Evolutionary conservation across 2,329 filamentous ascomycete species (phyloP).

Genomic region (Chaetothyriales sp.): DNA sequence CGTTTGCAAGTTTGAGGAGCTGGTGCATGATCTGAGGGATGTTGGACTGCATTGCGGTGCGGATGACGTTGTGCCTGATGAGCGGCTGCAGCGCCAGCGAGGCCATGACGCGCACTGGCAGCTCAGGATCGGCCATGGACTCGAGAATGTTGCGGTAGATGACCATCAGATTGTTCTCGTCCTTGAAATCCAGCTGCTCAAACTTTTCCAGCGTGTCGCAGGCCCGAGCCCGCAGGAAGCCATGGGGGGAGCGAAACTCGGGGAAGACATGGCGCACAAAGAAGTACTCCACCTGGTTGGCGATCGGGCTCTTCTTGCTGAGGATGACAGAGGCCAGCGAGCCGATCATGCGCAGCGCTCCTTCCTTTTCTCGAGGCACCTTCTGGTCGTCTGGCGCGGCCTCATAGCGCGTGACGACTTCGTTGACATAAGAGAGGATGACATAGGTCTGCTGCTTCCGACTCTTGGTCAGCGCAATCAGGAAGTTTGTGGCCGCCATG

Average conservation of each 20-base stretch:
- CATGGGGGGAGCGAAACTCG: slow-evolving; percentile 83
- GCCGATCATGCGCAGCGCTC: slow-evolving; percentile 90
- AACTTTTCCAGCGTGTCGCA: slow-evolving; percentile 98
- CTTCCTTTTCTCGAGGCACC: slow-evolving; percentile 89
- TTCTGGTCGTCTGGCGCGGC: slow-evolving; percentile 70
- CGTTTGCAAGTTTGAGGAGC: slow-evolving; percentile 87
- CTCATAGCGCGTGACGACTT: slow-evolving; percentile 87
- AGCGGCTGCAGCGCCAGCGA: slow-evolving; percentile 87
- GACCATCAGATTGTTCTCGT: slow-evolving; percentile 82
- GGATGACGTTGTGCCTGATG: slow-evolving; percentile 87
- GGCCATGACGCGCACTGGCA: slow-evolving; percentile 87
- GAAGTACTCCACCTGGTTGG: slow-evolving; percentile 95
- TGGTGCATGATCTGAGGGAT: slow-evolving; percentile 99
- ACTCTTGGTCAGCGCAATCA: slow-evolving; percentile 85
- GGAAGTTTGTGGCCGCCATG: slow-evolving; percentile 89
- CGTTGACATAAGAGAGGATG: slow-evolving; percentile 87
- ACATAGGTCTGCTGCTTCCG: slow-evolving; percentile 92
- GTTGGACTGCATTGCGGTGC: slow-evolving; percentile 88
- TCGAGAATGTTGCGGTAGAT: slow-evolving; percentile 96
- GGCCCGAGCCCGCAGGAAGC: slow-evolving; percentile 82
- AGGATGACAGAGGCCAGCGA: slow-evolving; percentile 86
- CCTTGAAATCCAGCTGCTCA: slow-evolving; percentile 91
- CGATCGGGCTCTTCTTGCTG: slow-evolving; percentile 95
- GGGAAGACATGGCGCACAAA: slow-evolving; percentile 96
- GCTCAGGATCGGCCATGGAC: slow-evolving; percentile 85